Percentiles rank a stretch among this genome's conserved stretches.
Evolutionary conservation across 75 land plant genomes (phyloP).

Genomic region (Pinus albicaulis): DNA sequence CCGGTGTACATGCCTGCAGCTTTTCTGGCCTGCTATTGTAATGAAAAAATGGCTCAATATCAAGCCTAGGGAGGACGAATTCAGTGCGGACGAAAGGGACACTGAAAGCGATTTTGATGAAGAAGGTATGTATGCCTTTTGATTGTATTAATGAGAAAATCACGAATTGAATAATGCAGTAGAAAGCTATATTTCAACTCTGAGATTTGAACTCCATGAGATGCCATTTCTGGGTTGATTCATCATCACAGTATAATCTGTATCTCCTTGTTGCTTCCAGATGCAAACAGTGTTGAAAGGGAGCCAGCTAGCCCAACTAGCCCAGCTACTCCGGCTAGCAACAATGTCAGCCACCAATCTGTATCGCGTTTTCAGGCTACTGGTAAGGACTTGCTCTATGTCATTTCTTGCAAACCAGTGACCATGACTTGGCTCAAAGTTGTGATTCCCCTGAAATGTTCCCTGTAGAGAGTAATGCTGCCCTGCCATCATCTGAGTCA

Average conservation of each 20-base stretch:
- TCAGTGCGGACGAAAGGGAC: constrained; percentile 76
- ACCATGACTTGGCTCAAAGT: not conserved
- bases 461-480: not conserved
- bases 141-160: not conserved
- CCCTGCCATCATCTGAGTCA: not conserved
- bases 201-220: not conserved
- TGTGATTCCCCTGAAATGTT: not conserved
- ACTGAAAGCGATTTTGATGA: constrained; percentile 67
- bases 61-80: constrained; percentile 65
- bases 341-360: not conserved
- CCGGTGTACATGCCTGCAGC: constrained; percentile 50
- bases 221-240: not conserved
- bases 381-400: not conserved
- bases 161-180: not conserved
- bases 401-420: not conserved
- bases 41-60: constrained; percentile 92
- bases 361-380: constrained; percentile 5
- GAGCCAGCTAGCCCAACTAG: constrained; percentile 5
- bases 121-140: constrained; percentile 35
- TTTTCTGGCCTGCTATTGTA: constrained; percentile 83
- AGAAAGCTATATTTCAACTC: not conserved
- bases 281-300: constrained; percentile 14
- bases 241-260: constrained; percentile 13
- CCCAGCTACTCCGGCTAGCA: not conserved
- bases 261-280: constrained; percentile 15